Conservation (phyloP, 352 stramenopile species). For the Phytophthora sansomeana region DNA sequence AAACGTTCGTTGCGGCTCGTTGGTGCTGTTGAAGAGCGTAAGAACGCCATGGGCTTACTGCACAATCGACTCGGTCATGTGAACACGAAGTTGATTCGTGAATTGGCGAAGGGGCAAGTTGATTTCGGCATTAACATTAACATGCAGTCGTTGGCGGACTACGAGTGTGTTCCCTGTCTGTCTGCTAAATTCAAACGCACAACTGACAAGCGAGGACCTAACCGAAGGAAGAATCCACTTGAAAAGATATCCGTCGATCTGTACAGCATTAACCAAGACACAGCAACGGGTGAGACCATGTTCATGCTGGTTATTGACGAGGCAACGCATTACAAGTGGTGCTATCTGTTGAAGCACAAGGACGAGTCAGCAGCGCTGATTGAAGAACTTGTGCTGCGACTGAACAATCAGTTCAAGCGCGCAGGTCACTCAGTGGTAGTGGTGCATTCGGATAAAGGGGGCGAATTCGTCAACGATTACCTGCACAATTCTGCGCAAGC, state of each 20-base stretch:
- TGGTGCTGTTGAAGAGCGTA: slow-evolving; percentile 2
- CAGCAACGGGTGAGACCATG: slow-evolving; percentile 3
- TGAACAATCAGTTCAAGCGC: slow-evolving; percentile 19
- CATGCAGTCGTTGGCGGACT: too few relatives aligned
- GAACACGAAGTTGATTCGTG: slow-evolving; percentile 19
- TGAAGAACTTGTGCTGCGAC: neutral
- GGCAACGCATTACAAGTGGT: slow-evolving; percentile 29
- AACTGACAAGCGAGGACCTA: too few relatives aligned
- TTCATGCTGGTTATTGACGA: slow-evolving; percentile 31
- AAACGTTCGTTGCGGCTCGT: neutral
- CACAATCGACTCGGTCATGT: slow-evolving; percentile 19
- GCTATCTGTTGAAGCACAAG: slow-evolving; percentile 13
- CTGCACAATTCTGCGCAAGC: slow-evolving; percentile 5
- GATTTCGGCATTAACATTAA: too few relatives aligned
- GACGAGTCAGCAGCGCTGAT: slow-evolving; percentile 7
- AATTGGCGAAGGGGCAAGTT: too few relatives aligned
- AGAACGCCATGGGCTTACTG: slow-evolving; percentile 18
- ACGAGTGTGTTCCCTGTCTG: too few relatives aligned
- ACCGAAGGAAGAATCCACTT: too few relatives aligned
- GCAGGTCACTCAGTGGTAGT: neutral
- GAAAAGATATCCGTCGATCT: too few relatives aligned
- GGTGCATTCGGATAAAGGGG: slow-evolving; percentile 25
- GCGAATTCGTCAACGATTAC: neutral
- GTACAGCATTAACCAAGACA: too few relatives aligned
- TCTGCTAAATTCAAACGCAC: too few relatives aligned